phyloP scores from a whole-genome alignment of 139 green algal genomes.

The Coelastrella sp. region DNA sequence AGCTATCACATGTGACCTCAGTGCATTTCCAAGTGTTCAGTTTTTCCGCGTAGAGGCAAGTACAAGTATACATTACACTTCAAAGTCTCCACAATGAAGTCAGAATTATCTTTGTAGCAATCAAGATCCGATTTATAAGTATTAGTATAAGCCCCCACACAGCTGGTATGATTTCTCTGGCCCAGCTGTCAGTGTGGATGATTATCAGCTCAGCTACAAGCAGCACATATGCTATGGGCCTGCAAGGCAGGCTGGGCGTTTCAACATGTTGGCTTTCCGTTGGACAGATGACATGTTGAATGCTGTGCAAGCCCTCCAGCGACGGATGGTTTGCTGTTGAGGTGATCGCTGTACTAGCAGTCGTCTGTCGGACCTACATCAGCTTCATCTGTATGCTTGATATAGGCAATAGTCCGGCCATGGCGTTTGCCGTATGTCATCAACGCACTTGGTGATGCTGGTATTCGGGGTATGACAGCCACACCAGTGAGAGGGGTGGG shows the following conservation, averaged over 20 bases:
- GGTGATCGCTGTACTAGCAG: background rate
- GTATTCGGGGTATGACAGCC: slow-evolving; percentile 87
- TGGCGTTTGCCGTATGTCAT: slow-evolving; percentile 83
- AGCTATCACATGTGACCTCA: slow-evolving; percentile 71
- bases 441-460: slow-evolving; percentile 64
- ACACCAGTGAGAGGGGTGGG: slow-evolving; percentile 78
- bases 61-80: background rate
- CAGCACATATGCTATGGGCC: too few species aligned
- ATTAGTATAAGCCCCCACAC: too few species aligned
- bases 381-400: background rate
- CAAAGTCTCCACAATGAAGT: background rate
- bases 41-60: slow-evolving; percentile 87
- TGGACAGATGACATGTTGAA: too few species aligned
- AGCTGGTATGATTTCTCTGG: too few species aligned
- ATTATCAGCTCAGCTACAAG: too few species aligned
- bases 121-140: too few species aligned
- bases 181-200: too few species aligned
- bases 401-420: slow-evolving; percentile 79
- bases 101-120: background rate
- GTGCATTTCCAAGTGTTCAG: slow-evolving; percentile 69
- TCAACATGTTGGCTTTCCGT: too few species aligned
- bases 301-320: too few species aligned
- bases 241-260: too few species aligned
- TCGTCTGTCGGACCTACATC: background rate
- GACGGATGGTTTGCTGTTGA: too few species aligned